Evolutionary conservation across 2,329 filamentous ascomycete species (phyloP).

Genomic region (Claviceps digitariae): DNA sequence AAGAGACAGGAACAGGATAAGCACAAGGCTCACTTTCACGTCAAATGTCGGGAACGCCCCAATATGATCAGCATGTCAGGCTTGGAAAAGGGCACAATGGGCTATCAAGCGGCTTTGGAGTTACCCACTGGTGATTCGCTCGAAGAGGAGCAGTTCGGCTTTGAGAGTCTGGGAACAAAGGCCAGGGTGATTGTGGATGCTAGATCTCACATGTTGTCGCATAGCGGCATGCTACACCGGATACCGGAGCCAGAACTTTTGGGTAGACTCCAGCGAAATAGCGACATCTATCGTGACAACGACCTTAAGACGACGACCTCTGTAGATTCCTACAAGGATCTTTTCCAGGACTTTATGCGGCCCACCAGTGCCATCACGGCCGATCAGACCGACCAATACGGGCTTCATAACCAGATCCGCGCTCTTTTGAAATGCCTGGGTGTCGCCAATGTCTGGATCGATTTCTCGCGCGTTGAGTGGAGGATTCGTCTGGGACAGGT

Average conservation of each 20-base stretch:
- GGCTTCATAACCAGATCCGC: slow-evolving; percentile 56
- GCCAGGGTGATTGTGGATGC: slow-evolving; percentile 42
- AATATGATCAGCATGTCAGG: slow-evolving; percentile 63
- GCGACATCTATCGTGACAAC: slow-evolving; percentile 40
- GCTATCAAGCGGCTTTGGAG: slow-evolving; percentile 55
- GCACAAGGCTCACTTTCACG: slow-evolving; percentile 42
- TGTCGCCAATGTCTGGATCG: slow-evolving; percentile 55
- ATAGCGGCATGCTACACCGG: slow-evolving; percentile 38
- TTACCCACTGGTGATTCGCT: slow-evolving; percentile 50
- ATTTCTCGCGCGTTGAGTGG: slow-evolving; percentile 64
- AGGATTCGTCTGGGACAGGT: slow-evolving; percentile 59
- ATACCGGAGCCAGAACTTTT: slow-evolving; percentile 44
- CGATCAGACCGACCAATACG: slow-evolving; percentile 44
- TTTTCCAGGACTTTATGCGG: slow-evolving; percentile 46
- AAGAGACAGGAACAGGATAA: slow-evolving; percentile 29
- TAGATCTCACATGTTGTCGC: slow-evolving; percentile 41
- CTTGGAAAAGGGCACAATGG: slow-evolving; percentile 56
- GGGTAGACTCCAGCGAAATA: slow-evolving; percentile 43
- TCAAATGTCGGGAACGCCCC: slow-evolving; percentile 47
- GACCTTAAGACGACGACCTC: slow-evolving; percentile 36
- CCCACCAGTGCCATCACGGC: slow-evolving; percentile 42
- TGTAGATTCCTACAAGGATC: slow-evolving; percentile 46
- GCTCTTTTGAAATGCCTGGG: slow-evolving; percentile 52
- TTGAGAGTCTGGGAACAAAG: slow-evolving; percentile 40
- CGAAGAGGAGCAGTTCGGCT: slow-evolving; percentile 47